Evolutionary conservation across 1,284 basidiomycete genomes (phyloP), one percentile per base, ranked within the genome.

Genomic region (Moesziomyces sp.): DNA sequence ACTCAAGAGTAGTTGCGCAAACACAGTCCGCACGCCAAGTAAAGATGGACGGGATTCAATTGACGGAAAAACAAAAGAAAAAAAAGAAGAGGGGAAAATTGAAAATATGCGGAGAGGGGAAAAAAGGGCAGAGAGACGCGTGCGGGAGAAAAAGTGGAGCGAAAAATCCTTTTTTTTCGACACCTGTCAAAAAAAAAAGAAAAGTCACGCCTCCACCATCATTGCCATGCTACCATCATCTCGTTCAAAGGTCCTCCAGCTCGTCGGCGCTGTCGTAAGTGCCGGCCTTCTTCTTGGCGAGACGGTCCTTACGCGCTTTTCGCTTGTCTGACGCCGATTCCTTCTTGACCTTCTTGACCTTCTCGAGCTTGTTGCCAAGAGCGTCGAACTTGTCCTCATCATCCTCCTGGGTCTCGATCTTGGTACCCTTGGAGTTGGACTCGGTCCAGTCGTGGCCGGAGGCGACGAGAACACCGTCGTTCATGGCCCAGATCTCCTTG

Each of bases 371-470:
- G 74, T 83, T 83, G 49, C 81, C 82, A 19, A 84, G 40, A 8
- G 81, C 80, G 58, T 83, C 82, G 49, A 59, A 58, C 33, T 65
- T 58, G 35, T 74, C 72, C 46, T 82, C 80, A 14, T 79, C 81
- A 19, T 80, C 80, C 21, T 74, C 78, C 70, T 81, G 78, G 49
- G 63, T 51, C 58, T 82, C 79, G 55, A 84, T 58, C 56, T 79
- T 77, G 52, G 76, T 77, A 14, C 81, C 81, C 21, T 77, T 78
- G 51, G 72, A 66, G 62, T 99, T 95, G 57, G 94, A 94, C 87
- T 99, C 96, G 82, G 97, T 93, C 86, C 85, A 85, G 80, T 85
- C 85, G 81, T 97, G 95, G 74, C 96, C 96, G 7, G 74, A 78
- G 14, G 81, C 81, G 44, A 58, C 51, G 28, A 84, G 75, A 4